Base-by-base conservation (phyloP, 371 early-diverging fungal genomes). In the Sporodiniella umbellata region DNA sequence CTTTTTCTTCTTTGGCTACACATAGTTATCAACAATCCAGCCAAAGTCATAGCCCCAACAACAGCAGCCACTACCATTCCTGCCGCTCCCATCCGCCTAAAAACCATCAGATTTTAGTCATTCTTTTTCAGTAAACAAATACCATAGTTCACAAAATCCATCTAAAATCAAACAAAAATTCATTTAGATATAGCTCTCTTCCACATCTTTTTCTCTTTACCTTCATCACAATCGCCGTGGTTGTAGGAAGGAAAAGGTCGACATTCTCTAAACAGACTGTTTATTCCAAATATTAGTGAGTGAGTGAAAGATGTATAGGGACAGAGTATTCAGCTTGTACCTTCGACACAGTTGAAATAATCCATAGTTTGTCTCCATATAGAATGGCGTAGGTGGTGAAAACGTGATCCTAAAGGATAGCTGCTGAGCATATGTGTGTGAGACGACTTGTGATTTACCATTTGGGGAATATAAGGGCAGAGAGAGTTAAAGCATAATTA, bases 141-240 rank as follows among this genome's bases (percentile, higher is more conserved):
- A 65, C 76, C 76, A 75, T 44, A 75, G 45, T 33, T 75, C 76
- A 58, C 76, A 75, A 31, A 72, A 75, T 12, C 72, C 72, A 23
- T 75, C 76, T 75, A 55, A 33, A 19, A 14, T 17, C n/a, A n/a
- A n/a, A n/a, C n/a, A n/a, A n/a, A n/a, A n/a, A n/a, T n/a, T n/a
- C n/a, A n/a, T 14, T 18, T 25, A 24, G 8, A 21, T 38, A n/a
- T 15, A 35, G 18, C 18, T 8, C 7, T 4, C 8, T 48, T 2
- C 30, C 30, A 8, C 11, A 8, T 38, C 17, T 38, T 5, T 25
- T 11, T 8, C 12, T 26, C 22, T 19, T 54, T 63, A 75, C 76
- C 72, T 70, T 75, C 72, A 23, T 54, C 48, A 35, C 76, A 75
- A 43, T 72, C 76, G n/a, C 65, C 65, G 43, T 67, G 48, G 38